A percentile compares a stretch with the other conserved stretches of the same genome.
Conservation (phyloP, 371 early-diverging fungal genomes). For the Globomyces sp. region DNA sequence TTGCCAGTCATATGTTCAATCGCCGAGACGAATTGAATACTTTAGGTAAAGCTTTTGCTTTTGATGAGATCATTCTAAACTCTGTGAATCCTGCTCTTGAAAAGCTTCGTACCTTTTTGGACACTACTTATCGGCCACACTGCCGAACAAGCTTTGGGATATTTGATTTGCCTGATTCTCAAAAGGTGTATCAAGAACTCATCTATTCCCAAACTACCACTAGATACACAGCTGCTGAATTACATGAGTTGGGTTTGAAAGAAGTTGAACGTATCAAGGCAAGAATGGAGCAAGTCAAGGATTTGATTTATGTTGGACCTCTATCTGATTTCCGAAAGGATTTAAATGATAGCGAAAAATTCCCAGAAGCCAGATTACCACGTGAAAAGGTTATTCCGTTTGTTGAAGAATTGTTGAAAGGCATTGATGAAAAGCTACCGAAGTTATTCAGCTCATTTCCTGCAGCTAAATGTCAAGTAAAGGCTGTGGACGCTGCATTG, state of each 20-base stretch:
- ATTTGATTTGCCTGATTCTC: slow-evolving; percentile 34
- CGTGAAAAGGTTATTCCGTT: slow-evolving; percentile 22
- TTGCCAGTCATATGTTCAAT: slow-evolving; percentile 20
- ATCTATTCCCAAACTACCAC: slow-evolving; percentile 31
- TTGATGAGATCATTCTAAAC: slow-evolving; percentile 24
- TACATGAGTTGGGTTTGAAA: slow-evolving; percentile 37
- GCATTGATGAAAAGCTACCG: slow-evolving; percentile 27
- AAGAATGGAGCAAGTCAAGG: slow-evolving; percentile 29
- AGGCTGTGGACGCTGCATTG: slow-evolving; percentile 22
- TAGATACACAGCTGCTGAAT: slow-evolving; percentile 32
- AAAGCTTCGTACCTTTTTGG: slow-evolving; percentile 33
- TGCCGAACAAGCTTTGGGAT: slow-evolving; percentile 32
- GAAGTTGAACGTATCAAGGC: slow-evolving; percentile 33
- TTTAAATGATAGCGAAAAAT: slow-evolving; percentile 27
- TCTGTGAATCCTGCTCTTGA: slow-evolving; percentile 24
- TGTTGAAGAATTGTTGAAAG: slow-evolving; percentile 16
- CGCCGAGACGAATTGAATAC: slow-evolving; percentile 20
- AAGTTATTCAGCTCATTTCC: slow-evolving; percentile 35
- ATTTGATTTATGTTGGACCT: slow-evolving; percentile 33
- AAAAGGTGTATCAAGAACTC: slow-evolving; percentile 29
- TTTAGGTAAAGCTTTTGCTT: not conserved
- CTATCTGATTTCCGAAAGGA: slow-evolving; percentile 29
- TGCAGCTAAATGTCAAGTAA: slow-evolving; percentile 30
- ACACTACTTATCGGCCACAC: slow-evolving; percentile 38
- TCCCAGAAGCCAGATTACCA: slow-evolving; percentile 24